Evolutionary conservation across 305 asterid species (phyloP), one percentile per base, ranked within the genome.

Genomic region (Coffea humblotiana): DNA sequence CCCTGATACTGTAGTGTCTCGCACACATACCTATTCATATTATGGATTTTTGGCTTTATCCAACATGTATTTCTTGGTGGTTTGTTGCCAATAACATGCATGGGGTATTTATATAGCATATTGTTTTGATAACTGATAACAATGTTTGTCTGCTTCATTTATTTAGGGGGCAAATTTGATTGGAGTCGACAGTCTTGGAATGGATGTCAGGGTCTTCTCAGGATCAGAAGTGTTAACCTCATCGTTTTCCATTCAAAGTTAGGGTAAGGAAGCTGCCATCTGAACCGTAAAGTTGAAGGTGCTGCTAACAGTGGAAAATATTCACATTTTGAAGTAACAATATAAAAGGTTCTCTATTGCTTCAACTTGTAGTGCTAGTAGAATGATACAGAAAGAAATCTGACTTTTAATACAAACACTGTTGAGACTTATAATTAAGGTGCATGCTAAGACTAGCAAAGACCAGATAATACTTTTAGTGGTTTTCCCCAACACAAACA

Each of bases 161-260:
- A 43, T 75, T 43, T 21, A 93, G 97, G 89, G 88, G 56, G 95
- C 95, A 73, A 85, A 83, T 79, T 85, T 93, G 80, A 87, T 93
- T 77, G 97, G 97, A 80, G 92, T 93, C 47, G 97, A 93, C 86
- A 91, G 94, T 85, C 94, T 90, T 67, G 97, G 97, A 86, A 83
- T 93, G 84, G 97, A 93, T 29, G 97, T 93, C 66, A 84, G 97
- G 86, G 88, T 90, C 84, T 90, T 85, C 75, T 81, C 79, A 0
- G 97, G 97, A 78, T 83, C 91, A 45, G 93, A 93, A 93, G 94
- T 90, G 60, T 74, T 86, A 25, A 93, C 97, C 97, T 0, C 93
- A 88, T 86, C 97, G 97, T 60, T 93, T 93, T 81, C 83, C 97
- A 69, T 93, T 93, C 88, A 93, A 90, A 89, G 79, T 80, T 82